Evolutionary conservation across 2,329 filamentous ascomycete species (phyloP).

Genomic region (Dactylella cylindrospora): DNA sequence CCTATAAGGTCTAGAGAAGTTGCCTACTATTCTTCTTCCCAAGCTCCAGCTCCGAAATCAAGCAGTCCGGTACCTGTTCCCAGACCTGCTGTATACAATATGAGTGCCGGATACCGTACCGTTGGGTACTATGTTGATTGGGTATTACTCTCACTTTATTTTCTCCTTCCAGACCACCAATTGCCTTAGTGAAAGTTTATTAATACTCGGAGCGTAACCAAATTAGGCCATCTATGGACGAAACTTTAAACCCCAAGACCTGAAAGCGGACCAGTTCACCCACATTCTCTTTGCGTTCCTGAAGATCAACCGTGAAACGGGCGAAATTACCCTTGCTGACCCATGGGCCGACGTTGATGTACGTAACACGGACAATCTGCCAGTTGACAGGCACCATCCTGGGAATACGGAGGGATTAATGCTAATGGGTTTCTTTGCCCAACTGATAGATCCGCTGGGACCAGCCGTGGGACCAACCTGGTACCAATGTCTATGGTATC

Average conservation of each 20-base stretch:
- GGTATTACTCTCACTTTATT: no score
- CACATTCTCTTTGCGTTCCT: constrained; percentile 70
- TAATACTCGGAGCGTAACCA: background rate
- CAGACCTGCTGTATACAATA: background rate
- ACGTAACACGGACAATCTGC: no score
- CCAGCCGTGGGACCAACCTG: constrained; percentile 50
- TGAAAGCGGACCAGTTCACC: constrained; percentile 77
- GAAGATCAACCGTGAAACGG: constrained; percentile 3
- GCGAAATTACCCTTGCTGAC: constrained; percentile 22
- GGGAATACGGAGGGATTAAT: constrained; percentile 57
- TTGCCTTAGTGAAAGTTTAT: no score
- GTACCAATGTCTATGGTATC: constrained; percentile 72
- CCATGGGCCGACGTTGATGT: constrained; percentile 39
- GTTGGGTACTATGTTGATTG: constrained; percentile 36
- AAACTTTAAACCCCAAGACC: constrained; percentile 79
- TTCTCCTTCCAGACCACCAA: no score
- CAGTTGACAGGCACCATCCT: no score
- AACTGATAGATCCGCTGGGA: background rate
- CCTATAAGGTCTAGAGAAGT: background rate
- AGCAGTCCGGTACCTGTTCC: background rate
- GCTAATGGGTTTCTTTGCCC: background rate
- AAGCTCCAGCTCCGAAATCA: background rate
- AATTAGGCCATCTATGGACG: constrained; percentile 76
- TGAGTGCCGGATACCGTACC: constrained; percentile 16
- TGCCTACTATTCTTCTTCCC: background rate